Evolutionary conservation across 2,329 filamentous ascomycete genomes (phyloP).

Genomic region (Phialophora expanda): DNA sequence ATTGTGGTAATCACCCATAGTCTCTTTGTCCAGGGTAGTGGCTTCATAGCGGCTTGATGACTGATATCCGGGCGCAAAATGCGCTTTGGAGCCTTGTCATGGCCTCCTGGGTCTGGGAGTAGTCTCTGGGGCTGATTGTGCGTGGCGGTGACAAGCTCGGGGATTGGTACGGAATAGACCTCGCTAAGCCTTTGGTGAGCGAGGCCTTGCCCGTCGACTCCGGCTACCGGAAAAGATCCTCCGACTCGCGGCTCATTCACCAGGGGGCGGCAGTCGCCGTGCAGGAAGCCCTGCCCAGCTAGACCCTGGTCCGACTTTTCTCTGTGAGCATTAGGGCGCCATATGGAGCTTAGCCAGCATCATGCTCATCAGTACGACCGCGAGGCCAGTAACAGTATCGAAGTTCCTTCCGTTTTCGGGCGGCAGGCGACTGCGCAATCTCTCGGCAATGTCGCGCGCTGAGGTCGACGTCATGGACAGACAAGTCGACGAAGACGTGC

Average conservation of each 20-base stretch:
- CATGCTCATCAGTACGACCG: no score
- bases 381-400: not conserved
- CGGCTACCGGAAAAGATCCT: constrained; percentile 11
- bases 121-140: constrained; percentile 2
- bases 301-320: not conserved
- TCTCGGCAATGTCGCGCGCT: not conserved
- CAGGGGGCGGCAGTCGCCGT: not conserved
- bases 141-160: constrained; percentile 1
- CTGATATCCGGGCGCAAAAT: not conserved
- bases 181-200: not conserved
- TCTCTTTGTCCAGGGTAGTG: not conserved
- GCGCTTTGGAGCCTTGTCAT: not conserved
- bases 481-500: not conserved
- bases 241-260: not conserved
- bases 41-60: not conserved
- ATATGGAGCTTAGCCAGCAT: not conserved
- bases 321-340: not conserved
- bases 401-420: no score
- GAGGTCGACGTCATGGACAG: constrained; percentile 7
- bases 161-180: not conserved
- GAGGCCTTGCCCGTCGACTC: constrained; percentile 4
- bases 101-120: not conserved
- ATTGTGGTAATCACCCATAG: not conserved
- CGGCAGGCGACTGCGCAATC: not conserved
- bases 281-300: not conserved